These are phyloP conservation scores for Nymphaea colorata DNA, from an alignment of 164 flowering plant species.

Conservation along the genomic window DNA sequence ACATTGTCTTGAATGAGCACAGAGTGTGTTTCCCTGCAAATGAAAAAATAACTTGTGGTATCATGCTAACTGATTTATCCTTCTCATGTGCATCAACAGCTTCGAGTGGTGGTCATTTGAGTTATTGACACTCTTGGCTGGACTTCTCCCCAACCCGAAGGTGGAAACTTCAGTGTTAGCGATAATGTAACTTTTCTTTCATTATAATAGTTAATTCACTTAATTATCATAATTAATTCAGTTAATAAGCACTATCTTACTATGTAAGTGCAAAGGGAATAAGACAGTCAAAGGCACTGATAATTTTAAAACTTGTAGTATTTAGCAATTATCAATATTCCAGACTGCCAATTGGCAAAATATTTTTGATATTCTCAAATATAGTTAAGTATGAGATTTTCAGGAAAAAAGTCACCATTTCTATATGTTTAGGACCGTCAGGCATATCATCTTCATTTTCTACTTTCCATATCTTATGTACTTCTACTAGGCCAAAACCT, in stretches of 20 bases:
- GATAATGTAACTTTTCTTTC: slow-evolving; percentile 6
- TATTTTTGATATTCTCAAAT: too few relatives aligned
- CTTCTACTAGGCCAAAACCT: too few relatives aligned
- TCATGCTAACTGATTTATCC: background rate
- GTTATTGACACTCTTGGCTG: slow-evolving; percentile 53
- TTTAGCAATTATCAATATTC: too few relatives aligned
- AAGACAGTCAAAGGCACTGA: background rate
- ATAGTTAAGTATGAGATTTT: too few relatives aligned
- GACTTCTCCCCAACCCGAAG: slow-evolving; percentile 58
- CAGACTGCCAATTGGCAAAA: too few relatives aligned
- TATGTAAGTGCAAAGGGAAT: background rate
- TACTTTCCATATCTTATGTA: too few relatives aligned
- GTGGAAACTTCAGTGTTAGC: slow-evolving; percentile 77
- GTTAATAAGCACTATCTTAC: background rate
- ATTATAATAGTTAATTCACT: background rate
- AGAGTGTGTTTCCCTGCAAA: background rate
- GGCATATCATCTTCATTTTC: too few relatives aligned
- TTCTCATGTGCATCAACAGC: slow-evolving; percentile 16
- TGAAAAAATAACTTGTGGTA: background rate
- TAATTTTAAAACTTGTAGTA: too few relatives aligned
- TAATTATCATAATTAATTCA: background rate
- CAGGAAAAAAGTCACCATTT: too few relatives aligned
- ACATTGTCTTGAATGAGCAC: background rate
- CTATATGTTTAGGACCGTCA: too few relatives aligned
- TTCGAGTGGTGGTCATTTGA: slow-evolving; percentile 87